Percentiles rank a stretch among this genome's conserved stretches.
phyloP scores from a whole-genome alignment of 2,329 filamentous ascomycete genomes.

The Colletotrichum shisoi region DNA sequence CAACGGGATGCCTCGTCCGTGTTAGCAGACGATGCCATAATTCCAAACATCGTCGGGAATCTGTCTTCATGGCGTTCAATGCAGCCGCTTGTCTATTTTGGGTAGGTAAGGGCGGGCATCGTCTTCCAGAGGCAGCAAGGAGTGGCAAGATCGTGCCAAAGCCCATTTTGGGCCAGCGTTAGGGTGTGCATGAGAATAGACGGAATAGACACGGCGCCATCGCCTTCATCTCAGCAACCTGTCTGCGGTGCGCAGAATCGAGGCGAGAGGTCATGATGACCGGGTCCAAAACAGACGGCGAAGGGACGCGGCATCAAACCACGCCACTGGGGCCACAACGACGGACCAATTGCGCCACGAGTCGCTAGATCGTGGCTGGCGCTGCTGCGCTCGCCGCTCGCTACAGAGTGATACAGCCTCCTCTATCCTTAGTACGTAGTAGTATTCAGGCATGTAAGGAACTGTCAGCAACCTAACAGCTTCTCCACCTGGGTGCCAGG shows the following conservation, averaged over 20 bases:
- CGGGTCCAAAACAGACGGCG: background rate
- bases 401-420: background rate
- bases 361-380: conserved; percentile 13
- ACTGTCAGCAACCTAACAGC: conserved; percentile 3
- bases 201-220: background rate
- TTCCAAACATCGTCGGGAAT: background rate
- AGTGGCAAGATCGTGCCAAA: background rate
- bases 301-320: background rate
- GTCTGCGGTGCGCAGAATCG: background rate
- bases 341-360: conserved; percentile 1
- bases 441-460: conserved; percentile 4
- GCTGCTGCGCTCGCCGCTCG: conserved; percentile 1
- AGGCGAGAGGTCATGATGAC: too few species aligned
- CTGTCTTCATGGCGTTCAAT: conserved; percentile 14
- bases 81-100: background rate
- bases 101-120: too few species aligned
- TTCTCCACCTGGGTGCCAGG: background rate
- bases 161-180: background rate
- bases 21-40: too few species aligned
- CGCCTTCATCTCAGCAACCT: background rate
- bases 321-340: background rate
- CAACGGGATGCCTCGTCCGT: too few species aligned
- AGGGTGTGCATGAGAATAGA: background rate
- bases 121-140: background rate
- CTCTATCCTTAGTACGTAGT: too few species aligned